These are phyloP conservation scores for Cladosporium phlei DNA, from an alignment of 2,329 filamentous ascomycete species.

Conservation along the genomic window DNA sequence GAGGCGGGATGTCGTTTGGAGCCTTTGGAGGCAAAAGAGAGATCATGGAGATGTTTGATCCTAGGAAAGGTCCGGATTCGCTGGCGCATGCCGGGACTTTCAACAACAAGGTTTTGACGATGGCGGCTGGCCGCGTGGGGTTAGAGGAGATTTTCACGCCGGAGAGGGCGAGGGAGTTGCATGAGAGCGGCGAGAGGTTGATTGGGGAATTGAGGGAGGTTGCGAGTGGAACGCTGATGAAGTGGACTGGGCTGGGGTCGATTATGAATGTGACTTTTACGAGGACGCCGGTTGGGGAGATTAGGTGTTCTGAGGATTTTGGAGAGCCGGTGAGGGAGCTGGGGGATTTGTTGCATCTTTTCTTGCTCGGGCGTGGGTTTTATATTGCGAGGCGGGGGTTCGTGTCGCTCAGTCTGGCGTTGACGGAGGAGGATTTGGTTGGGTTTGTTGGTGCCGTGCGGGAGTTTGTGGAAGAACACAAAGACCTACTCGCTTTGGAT, in stretches of 20 bases:
- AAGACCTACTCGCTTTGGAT: neutral
- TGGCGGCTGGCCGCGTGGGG: conserved; percentile 50
- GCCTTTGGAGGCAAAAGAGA: conserved; percentile 59
- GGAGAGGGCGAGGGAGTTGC: conserved; percentile 27
- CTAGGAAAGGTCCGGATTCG: conserved; percentile 35
- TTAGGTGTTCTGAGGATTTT: conserved; percentile 20
- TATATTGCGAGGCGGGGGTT: conserved; percentile 35
- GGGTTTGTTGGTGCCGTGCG: conserved; percentile 25
- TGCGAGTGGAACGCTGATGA: conserved; percentile 32
- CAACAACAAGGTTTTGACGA: conserved; percentile 63
- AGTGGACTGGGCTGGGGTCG: conserved; percentile 34
- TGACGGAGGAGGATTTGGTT: conserved; percentile 31
- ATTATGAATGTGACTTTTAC: conserved; percentile 37
- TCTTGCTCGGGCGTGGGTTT: conserved; percentile 35
- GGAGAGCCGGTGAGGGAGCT: conserved; percentile 27
- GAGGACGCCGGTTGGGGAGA: conserved; percentile 23
- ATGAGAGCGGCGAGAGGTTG: conserved; percentile 31
- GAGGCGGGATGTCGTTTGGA: conserved; percentile 62
- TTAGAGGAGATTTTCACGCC: conserved; percentile 35
- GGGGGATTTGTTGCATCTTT: conserved; percentile 34
- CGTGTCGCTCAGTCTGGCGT: conserved; percentile 33
- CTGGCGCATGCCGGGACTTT: conserved; percentile 60
- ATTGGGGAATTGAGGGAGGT: conserved; percentile 25
- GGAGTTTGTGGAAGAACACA: conserved; percentile 1
- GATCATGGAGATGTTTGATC: conserved; percentile 57